These are phyloP conservation scores for Paraconiothyrium sp. DNA, from an alignment of 2,329 filamentous ascomycete genomes.

Conservation along the genomic window DNA sequence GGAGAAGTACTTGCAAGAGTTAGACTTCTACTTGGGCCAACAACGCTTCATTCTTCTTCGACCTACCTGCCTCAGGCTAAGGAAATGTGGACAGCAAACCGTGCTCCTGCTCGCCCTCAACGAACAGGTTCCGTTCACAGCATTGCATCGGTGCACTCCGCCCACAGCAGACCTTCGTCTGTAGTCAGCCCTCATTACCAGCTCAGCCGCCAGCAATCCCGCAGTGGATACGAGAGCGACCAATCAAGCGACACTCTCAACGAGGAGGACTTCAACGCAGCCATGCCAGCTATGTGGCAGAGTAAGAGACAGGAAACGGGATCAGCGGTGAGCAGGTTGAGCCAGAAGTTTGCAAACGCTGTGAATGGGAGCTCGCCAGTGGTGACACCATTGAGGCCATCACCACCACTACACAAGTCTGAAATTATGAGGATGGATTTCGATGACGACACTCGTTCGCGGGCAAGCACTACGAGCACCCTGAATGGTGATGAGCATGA, in stretches of 20 bases:
- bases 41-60: conserved; percentile 17
- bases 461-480: conserved; percentile 46
- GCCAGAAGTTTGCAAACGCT: conserved; percentile 34
- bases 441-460: conserved; percentile 46
- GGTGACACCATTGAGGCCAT: conserved; percentile 24
- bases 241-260: conserved; percentile 40
- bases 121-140: conserved; percentile 45
- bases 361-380: conserved; percentile 11
- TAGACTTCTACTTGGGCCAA: neutral
- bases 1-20: neutral
- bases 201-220: conserved; percentile 28
- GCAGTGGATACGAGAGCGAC: conserved; percentile 43
- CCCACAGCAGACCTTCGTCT: conserved; percentile 33
- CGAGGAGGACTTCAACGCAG: conserved; percentile 37
- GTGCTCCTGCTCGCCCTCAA: conserved; percentile 35
- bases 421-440: conserved; percentile 18
- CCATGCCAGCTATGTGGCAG: conserved; percentile 43
- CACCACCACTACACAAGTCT: neutral
- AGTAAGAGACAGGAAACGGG: conserved; percentile 29
- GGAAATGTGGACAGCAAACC: conserved; percentile 47
- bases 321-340: conserved; percentile 31
- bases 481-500: conserved; percentile 45
- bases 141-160: conserved; percentile 40
- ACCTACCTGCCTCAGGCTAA: conserved; percentile 12
- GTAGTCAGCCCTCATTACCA: conserved; percentile 38